Conservation (phyloP, 768 basidiomycete genomes). For the Mycena pura region DNA sequence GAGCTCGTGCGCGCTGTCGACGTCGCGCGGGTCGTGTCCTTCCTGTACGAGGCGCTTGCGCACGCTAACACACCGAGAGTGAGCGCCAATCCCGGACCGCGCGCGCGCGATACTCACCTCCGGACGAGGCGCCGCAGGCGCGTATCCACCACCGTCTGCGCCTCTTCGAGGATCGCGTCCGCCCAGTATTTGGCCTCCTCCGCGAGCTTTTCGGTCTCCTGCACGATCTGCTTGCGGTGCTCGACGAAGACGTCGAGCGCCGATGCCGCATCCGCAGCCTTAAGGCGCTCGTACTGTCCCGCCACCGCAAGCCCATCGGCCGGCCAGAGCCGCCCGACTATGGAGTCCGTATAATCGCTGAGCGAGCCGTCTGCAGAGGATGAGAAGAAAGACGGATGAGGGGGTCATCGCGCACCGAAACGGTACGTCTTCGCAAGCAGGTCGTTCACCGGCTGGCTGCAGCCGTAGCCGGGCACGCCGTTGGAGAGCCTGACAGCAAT, state of each 20-base stretch:
- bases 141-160: not conserved
- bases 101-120: not conserved
- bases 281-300: slow-evolving; percentile 11
- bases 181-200: slow-evolving; percentile 2
- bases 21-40: slow-evolving; percentile 12
- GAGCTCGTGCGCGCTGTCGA: not conserved
- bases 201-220: not conserved
- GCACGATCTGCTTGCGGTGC: not conserved
- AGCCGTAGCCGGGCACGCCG: not conserved
- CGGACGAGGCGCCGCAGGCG: not conserved
- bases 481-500: not conserved
- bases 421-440: slow-evolving; percentile 14
- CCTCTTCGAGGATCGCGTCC: not conserved
- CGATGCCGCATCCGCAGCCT: not conserved
- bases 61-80: too few relatives aligned
- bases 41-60: slow-evolving; percentile 15
- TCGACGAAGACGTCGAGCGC: slow-evolving; percentile 9
- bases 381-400: not conserved
- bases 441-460: not conserved
- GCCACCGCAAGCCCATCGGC: slow-evolving; percentile 11
- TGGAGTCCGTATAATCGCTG: not conserved
- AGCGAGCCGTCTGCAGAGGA: slow-evolving; percentile 3
- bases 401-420: not conserved
- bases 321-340: slow-evolving; percentile 17
- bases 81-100: too few relatives aligned